Evolutionary conservation across 441 rosid genomes (phyloP), one percentile per base, ranked within the genome.

Genomic region (Euphorbia celastroides): DNA sequence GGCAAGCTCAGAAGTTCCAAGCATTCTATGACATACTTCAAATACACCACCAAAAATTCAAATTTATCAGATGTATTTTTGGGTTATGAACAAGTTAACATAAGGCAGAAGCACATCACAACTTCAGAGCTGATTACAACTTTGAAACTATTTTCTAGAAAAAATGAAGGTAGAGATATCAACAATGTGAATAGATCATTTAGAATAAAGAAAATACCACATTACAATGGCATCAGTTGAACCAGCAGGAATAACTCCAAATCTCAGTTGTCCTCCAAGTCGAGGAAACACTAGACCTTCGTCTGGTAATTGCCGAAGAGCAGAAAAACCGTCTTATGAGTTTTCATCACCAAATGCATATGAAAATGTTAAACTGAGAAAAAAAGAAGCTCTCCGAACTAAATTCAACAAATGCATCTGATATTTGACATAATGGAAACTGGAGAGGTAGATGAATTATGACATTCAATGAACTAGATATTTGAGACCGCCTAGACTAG

Each of bases 221-320:
- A 93, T 86, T 56, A 80, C 97, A 70, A 88, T 84, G 34, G 98
- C 94, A 71, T 93, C 94, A 41, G 97, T 93, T 76, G 97, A 93
- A 63, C 98, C 97, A 66, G 98, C 87, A 25, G 96, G 98, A 70
- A 88, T 88, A 78, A 93, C 80, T 71, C 98, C 97, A 51, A 93
- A 84, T 77, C 94, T 81, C 61, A 88, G 82, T 64, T 69, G 59
- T 68, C 75, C 84, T 71, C 75, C 78, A 69, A 69, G 84, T 65
- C 75, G 72, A 38, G 70, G 78, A 71, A 79, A 80, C 55, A 79
- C 74, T 19, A 74, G 55, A 77, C 80, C 83, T 66, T 73, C 77
- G 80, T 69, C 83, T 78, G 79, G 73, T 28, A 66, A 31, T 77
- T 56, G 38, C 72, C 70, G 78, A 57, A 72, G 57, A 74, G 58